Percentiles rank a stretch among this genome's conserved stretches.
phyloP scores from a whole-genome alignment of 768 basidiomycete species.

The Panaeolus cyanescens region DNA sequence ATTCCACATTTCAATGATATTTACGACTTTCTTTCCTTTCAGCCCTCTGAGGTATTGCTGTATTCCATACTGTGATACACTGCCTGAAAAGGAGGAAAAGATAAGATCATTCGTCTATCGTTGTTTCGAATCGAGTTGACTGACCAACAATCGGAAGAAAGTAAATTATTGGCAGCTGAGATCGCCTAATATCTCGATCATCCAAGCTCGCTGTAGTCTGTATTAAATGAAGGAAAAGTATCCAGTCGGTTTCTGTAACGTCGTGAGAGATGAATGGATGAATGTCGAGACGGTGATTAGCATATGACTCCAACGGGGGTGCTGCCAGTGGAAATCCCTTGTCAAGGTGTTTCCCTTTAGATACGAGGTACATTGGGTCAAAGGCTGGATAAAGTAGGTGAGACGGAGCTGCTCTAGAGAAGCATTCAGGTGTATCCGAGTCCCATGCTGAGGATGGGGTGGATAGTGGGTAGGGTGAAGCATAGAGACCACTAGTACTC shows the following conservation, averaged over 20 bases:
- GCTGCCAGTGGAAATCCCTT: slow-evolving; percentile 42
- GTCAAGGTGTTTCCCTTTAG: slow-evolving; percentile 27
- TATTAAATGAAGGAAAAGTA: slow-evolving; percentile 21
- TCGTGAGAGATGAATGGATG: slow-evolving; percentile 54
- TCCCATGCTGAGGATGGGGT: neutral
- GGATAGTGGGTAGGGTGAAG: neutral
- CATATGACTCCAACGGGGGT: slow-evolving; percentile 31
- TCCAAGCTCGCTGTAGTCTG: neutral
- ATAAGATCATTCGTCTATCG: too few relatives aligned
- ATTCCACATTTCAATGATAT: neutral
- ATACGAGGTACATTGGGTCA: slow-evolving; percentile 23
- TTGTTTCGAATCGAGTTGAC: neutral
- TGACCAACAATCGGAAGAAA: neutral
- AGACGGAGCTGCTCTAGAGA: slow-evolving; percentile 15
- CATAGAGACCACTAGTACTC: too few relatives aligned
- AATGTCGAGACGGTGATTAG: slow-evolving; percentile 13
- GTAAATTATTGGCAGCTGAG: neutral
- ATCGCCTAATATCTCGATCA: neutral
- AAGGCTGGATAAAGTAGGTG: slow-evolving; percentile 21
- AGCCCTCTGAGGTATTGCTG: neutral
- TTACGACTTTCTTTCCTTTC: neutral
- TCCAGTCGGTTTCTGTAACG: slow-evolving; percentile 49
- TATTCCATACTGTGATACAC: neutral
- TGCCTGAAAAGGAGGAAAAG: too few relatives aligned
- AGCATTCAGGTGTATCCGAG: neutral